A percentile compares a stretch with the other conserved stretches of the same genome.
phyloP scores from a whole-genome alignment of 164 flowering plant genomes.

The Liquidambar formosana region DNA sequence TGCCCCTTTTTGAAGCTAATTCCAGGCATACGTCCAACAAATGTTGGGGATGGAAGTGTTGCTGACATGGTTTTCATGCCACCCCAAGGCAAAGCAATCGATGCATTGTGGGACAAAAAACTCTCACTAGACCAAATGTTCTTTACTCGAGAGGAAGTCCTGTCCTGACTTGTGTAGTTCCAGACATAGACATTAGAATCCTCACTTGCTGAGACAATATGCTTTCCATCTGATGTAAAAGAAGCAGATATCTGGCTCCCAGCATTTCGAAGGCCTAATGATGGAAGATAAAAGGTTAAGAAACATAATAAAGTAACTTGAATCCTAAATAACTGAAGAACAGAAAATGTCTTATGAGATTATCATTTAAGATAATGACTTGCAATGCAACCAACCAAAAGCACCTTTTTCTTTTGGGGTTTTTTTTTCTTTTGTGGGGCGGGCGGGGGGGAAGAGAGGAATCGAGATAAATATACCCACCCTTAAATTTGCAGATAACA shows the following conservation, averaged over 20 bases:
- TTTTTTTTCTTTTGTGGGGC: too few species aligned
- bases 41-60: slow-evolving; percentile 21
- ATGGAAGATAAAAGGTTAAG: slow-evolving; percentile 7
- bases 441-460: too few species aligned
- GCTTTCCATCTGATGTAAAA: slow-evolving; percentile 70
- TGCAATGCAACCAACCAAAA: too few species aligned
- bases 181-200: slow-evolving; percentile 73
- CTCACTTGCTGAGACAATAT: slow-evolving; percentile 65
- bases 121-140: slow-evolving; percentile 54
- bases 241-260: slow-evolving; percentile 62
- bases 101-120: slow-evolving; percentile 53
- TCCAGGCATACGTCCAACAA: slow-evolving; percentile 6
- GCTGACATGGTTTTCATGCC: slow-evolving; percentile 38
- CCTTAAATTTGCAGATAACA: slow-evolving; percentile 58
- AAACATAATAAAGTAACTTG: background rate
- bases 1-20: slow-evolving; percentile 17
- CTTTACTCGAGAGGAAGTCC: slow-evolving; percentile 32
- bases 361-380: background rate
- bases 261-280: slow-evolving; percentile 43
- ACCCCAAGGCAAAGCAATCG: slow-evolving; percentile 80
- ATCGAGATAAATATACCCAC: slow-evolving; percentile 27
- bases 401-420: too few species aligned
- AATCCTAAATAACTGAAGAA: background rate
- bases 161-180: slow-evolving; percentile 44
- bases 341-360: background rate